Percentiles rank a stretch among this genome's conserved stretches.
Conservation (phyloP, 1,139 yeast genomes). For the Kluyveromyces marxianus region DNA sequence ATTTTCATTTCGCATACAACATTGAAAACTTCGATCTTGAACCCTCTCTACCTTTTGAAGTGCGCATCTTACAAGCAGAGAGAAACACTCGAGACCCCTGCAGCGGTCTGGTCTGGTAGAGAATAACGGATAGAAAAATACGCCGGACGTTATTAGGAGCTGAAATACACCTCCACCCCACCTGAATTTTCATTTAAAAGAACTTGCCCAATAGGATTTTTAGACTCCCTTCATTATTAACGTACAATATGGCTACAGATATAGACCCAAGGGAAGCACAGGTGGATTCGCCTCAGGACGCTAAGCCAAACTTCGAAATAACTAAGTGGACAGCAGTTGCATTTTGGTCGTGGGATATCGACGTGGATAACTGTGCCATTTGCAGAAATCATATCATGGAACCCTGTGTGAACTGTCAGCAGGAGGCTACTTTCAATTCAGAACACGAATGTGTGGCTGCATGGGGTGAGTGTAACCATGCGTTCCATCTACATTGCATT, state of each 20-base stretch:
- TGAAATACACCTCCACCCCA: too few species aligned
- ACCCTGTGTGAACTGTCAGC: slow-evolving; percentile 95
- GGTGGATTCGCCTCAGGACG: background rate
- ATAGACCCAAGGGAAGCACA: background rate
- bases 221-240: too few species aligned
- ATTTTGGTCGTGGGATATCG: slow-evolving; percentile 98
- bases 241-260: slow-evolving; percentile 1
- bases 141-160: too few species aligned
- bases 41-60: too few species aligned
- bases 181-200: too few species aligned
- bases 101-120: too few species aligned
- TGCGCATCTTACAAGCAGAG: too few species aligned
- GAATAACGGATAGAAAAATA: too few species aligned
- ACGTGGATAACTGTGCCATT: slow-evolving; percentile 94
- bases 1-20: too few species aligned
- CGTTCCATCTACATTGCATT: slow-evolving; percentile 68
- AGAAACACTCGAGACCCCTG: too few species aligned
- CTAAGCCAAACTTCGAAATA: slow-evolving; percentile 52
- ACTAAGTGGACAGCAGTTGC: slow-evolving; percentile 98
- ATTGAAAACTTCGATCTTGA: too few species aligned
- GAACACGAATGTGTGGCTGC: slow-evolving; percentile 88
- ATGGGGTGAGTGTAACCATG: slow-evolving; percentile 85
- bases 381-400: slow-evolving; percentile 98
- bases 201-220: too few species aligned
- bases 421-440: slow-evolving; percentile 62